Base-by-base conservation (phyloP, 139 green algal genomes). In the Dunaliella primolecta region DNA sequence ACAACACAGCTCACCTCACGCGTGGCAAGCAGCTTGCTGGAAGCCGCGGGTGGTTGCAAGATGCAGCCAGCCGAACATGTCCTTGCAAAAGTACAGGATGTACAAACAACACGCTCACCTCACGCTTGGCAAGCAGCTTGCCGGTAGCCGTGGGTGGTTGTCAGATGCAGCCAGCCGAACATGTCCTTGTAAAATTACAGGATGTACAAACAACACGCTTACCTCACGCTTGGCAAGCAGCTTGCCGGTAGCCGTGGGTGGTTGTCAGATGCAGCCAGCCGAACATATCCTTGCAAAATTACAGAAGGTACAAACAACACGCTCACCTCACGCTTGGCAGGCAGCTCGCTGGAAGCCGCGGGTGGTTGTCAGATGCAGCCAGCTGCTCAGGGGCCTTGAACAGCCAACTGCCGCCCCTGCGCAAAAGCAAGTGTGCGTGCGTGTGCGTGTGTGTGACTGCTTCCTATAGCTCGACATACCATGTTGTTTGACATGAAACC, bases 361-460 rank as follows among this genome's bases (percentile, higher is more conserved):
- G 32, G 31, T n/a, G 15, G 75, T 33, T 46, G 75, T 25, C 31
- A 3, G 79, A 46, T 7, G n/a, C 79, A 3, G 20, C 7, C 79
- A 83, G 37, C 79, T 83, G 79, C 79, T 83, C 79, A 36, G 79
- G 79, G 27, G 79, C 79, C 79, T 83, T 83, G 37, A 75, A 83
- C 79, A 83, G 79, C 79, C 79, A 83, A 21, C 36, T 83, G 79
- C 79, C 79, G 33, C 79, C 79, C 37, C 79, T 81, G 75, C 30
- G 32, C 15, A 3, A 37, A 3, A 37, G 31, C 2, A 25, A 25
- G 46, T 64, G 46, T 64, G 46, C 15, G 46, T 64, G 46, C 15
- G 46, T 64, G 46, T 64, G 46, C 15, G 46, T 64, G 46, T 64
- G 46, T 64, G 46, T 64, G 46, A n/a, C n/a, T n/a, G n/a, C n/a